These are phyloP conservation scores for Aspergillus kassunensis DNA, from an alignment of 495 filamentous ascomycete species.

Conservation along the genomic window DNA sequence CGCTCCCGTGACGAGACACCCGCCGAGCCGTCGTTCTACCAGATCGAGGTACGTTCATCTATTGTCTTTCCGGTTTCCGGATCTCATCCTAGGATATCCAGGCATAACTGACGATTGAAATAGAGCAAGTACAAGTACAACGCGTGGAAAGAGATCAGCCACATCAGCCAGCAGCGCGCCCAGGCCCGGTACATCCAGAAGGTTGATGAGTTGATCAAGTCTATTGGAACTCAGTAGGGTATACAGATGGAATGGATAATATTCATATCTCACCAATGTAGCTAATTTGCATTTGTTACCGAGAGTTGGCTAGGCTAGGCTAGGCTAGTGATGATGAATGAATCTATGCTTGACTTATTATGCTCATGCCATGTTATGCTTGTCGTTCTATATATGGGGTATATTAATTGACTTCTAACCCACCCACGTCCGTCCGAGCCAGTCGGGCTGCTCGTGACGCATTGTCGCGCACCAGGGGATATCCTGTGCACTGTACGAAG, in stretches of 20 bases:
- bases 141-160: slow-evolving; percentile 65
- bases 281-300: too few species aligned
- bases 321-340: slow-evolving; percentile 11
- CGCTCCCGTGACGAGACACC: slow-evolving; percentile 44
- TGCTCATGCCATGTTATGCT: background rate
- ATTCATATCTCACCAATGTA: too few species aligned
- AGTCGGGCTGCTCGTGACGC: slow-evolving; percentile 60
- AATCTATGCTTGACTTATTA: background rate
- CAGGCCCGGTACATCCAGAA: slow-evolving; percentile 72
- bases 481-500: slow-evolving; percentile 58
- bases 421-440: slow-evolving; percentile 58
- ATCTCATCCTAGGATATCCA: too few species aligned
- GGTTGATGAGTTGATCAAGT: slow-evolving; percentile 64
- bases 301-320: background rate
- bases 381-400: background rate
- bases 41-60: slow-evolving; percentile 45
- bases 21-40: slow-evolving; percentile 46
- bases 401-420: slow-evolving; percentile 4
- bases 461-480: slow-evolving; percentile 76
- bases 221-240: slow-evolving; percentile 46
- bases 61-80: background rate
- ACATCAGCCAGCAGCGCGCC: slow-evolving; percentile 55
- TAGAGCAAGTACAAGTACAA: slow-evolving; percentile 77
- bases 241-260: slow-evolving; percentile 7
- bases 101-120: too few species aligned